Conservation (phyloP, 2,329 filamentous ascomycete species). For the Ceratocystis papillata region DNA sequence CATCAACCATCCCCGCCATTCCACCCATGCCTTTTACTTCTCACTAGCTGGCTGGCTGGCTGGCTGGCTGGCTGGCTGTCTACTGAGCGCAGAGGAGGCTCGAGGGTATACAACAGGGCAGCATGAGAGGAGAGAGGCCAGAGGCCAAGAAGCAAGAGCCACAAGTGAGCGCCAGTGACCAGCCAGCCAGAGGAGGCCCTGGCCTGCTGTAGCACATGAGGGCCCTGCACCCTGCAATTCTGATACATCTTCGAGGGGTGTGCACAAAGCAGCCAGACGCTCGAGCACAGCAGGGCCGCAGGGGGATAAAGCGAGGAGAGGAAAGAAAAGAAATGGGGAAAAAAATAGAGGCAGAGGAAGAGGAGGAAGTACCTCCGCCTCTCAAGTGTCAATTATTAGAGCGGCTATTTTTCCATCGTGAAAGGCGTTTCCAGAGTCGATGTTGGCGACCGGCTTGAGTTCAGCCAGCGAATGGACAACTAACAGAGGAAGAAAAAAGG, state of each 20-base stretch:
- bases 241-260: conserved; percentile 7
- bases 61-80: no score
- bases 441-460: background rate
- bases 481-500: background rate
- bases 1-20: no score
- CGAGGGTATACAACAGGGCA: background rate
- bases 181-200: background rate
- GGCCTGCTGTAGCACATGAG: conserved; percentile 2
- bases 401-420: background rate
- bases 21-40: no score
- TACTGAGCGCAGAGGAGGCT: no score
- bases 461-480: background rate
- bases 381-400: background rate
- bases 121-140: background rate
- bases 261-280: conserved; percentile 9
- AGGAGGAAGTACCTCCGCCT: background rate
- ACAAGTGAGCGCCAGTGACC: background rate
- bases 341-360: background rate
- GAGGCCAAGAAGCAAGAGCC: background rate
- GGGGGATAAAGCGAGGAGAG: background rate
- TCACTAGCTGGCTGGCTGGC: no score
- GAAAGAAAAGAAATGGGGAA: background rate
- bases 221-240: conserved; percentile 6
- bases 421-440: background rate
- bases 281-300: conserved; percentile 2